Percentiles rank a stretch among this genome's conserved stretches.
These are phyloP conservation scores for Pichia pseudocactophila DNA, from an alignment of 805 yeast genomes.

Conservation along the genomic window DNA sequence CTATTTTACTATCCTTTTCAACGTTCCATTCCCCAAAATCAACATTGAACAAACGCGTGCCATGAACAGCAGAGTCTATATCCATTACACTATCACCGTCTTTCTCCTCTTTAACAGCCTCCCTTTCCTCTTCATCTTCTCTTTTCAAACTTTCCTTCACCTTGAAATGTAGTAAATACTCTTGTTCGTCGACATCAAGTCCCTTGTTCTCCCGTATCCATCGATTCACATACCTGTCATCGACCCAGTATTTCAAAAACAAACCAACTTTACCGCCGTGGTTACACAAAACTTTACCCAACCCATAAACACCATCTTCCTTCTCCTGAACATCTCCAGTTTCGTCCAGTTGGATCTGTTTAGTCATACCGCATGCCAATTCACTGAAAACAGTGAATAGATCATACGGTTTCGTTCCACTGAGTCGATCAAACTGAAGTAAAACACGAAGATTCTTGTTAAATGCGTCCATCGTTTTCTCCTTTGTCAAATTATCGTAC, in stretches of 20 bases:
- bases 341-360: slow-evolving; percentile 2
- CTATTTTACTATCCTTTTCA: not conserved
- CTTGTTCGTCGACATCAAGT: slow-evolving; percentile 13
- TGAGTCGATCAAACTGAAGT: slow-evolving; percentile 26
- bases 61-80: no score
- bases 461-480: slow-evolving; percentile 25
- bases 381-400: slow-evolving; percentile 25
- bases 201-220: slow-evolving; percentile 12
- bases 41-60: not conserved
- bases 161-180: slow-evolving; percentile 27
- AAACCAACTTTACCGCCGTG: slow-evolving; percentile 25
- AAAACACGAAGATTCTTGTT: slow-evolving; percentile 27
- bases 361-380: slow-evolving; percentile 19
- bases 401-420: slow-evolving; percentile 24
- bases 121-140: slow-evolving; percentile 7
- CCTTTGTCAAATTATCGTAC: slow-evolving; percentile 20
- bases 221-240: slow-evolving; percentile 21
- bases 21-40: slow-evolving; percentile 2
- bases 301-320: slow-evolving; percentile 18
- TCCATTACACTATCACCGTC: slow-evolving; percentile 2
- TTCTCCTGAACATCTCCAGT: slow-evolving; percentile 4
- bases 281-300: slow-evolving; percentile 23
- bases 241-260: slow-evolving; percentile 27
- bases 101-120: not conserved
- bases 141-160: slow-evolving; percentile 19